phyloP scores from a whole-genome alignment of 768 basidiomycete genomes.

The Mrakia frigida region DNA sequence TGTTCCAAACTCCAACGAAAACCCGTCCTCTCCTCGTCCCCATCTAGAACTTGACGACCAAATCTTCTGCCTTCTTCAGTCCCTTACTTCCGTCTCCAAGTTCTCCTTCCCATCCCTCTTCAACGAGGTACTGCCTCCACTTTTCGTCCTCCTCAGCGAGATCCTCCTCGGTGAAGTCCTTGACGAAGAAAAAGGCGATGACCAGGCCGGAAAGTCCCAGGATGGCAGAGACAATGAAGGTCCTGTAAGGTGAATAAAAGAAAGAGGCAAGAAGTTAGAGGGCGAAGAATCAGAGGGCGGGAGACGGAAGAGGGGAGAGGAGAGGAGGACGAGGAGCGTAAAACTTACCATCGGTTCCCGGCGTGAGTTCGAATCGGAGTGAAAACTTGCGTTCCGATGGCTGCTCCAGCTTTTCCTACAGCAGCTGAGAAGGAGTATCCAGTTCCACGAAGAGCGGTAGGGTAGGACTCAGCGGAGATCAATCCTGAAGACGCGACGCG shows the following conservation, averaged over 20 bases:
- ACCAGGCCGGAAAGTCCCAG: slow-evolving; percentile 60
- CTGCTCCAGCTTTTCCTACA: slow-evolving; percentile 54
- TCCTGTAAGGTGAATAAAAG: slow-evolving; percentile 45
- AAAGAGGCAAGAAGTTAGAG: background rate
- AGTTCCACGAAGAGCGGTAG: slow-evolving; percentile 62
- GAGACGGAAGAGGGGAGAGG: background rate
- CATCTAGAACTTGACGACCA: background rate
- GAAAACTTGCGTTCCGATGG: slow-evolving; percentile 53
- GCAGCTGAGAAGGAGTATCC: slow-evolving; percentile 35
- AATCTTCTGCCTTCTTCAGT: slow-evolving; percentile 9
- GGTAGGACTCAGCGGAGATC: slow-evolving; percentile 42
- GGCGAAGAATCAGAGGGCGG: background rate
- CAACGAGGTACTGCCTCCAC: slow-evolving; percentile 52
- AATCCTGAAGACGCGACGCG: background rate
- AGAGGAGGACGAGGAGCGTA: background rate
- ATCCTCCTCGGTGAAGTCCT: slow-evolving; percentile 63
- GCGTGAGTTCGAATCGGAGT: slow-evolving; percentile 63
- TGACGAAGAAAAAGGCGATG: slow-evolving; percentile 63
- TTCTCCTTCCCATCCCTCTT: slow-evolving; percentile 62
- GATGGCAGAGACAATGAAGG: slow-evolving; percentile 64
- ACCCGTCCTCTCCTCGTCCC: background rate
- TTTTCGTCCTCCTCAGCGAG: slow-evolving; percentile 49
- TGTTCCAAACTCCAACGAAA: background rate
- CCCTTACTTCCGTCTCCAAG: slow-evolving; percentile 55
- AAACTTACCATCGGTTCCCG: slow-evolving; percentile 48